phyloP scores from a whole-genome alignment of 1,139 yeast genomes.

The Saccharomyces hybrid region DNA sequence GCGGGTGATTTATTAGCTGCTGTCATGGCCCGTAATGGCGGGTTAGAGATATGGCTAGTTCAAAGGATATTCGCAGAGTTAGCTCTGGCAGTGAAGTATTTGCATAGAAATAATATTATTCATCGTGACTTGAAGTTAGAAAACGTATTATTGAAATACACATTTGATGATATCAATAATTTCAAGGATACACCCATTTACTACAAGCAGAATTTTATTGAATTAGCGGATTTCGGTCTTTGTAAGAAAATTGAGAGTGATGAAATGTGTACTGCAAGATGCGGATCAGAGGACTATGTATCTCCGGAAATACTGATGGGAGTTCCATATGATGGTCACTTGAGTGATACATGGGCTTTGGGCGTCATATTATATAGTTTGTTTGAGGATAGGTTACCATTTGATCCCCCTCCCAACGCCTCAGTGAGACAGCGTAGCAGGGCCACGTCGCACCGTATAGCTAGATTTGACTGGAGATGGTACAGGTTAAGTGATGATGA shows the following conservation, averaged over 20 bases:
- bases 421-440: slow-evolving; percentile 49
- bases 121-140: slow-evolving; percentile 78
- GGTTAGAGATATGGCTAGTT: slow-evolving; percentile 41
- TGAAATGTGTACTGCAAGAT: slow-evolving; percentile 64
- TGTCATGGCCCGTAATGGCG: slow-evolving; percentile 35
- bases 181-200: slow-evolving; percentile 15
- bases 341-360: slow-evolving; percentile 91
- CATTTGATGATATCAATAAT: slow-evolving; percentile 31
- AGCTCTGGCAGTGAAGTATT: slow-evolving; percentile 56
- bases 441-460: slow-evolving; percentile 75
- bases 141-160: slow-evolving; percentile 15
- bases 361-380: slow-evolving; percentile 84
- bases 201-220: slow-evolving; percentile 36
- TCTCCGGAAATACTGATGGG: slow-evolving; percentile 92
- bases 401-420: slow-evolving; percentile 59
- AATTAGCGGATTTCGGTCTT: slow-evolving; percentile 82
- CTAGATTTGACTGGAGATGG: slow-evolving; percentile 93
- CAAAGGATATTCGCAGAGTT: slow-evolving; percentile 63
- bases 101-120: slow-evolving; percentile 60
- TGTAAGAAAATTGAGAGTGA: slow-evolving; percentile 57
- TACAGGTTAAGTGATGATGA: slow-evolving; percentile 34
- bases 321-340: slow-evolving; percentile 77
- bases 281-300: slow-evolving; percentile 94
- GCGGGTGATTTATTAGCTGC: slow-evolving; percentile 82
- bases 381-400: slow-evolving; percentile 80